Evolutionary conservation across 2,329 filamentous ascomycete species (phyloP).

Genomic region (Fusarium coffeatum): DNA sequence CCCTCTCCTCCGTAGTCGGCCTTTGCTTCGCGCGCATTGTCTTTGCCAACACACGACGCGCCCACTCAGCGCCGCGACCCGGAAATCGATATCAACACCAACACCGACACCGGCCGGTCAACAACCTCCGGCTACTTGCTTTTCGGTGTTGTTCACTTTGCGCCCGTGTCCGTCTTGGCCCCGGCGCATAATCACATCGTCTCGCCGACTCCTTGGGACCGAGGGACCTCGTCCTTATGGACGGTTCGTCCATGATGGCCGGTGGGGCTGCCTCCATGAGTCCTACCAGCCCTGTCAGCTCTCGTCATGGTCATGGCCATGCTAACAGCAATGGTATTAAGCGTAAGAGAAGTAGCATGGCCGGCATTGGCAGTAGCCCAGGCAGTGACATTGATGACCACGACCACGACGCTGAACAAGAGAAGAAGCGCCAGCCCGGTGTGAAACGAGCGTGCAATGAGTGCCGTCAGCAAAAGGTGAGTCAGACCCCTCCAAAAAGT

Average conservation of each 20-base stretch:
- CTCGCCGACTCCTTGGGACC: constrained; percentile 29
- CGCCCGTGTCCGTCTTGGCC: constrained; percentile 21
- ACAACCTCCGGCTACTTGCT: constrained; percentile 23
- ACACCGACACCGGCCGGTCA: constrained; percentile 46
- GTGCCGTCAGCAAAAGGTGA: constrained; percentile 86
- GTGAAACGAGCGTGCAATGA: constrained; percentile 87
- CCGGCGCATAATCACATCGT: constrained; percentile 24
- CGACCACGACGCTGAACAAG: constrained; percentile 67
- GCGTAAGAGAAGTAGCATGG: constrained; percentile 68
- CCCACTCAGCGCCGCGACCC: constrained; percentile 40
- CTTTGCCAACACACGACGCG: constrained; percentile 42
- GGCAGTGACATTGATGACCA: constrained; percentile 63
- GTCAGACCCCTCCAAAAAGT: constrained; percentile 44
- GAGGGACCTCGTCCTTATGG: constrained; percentile 53
- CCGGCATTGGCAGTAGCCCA: constrained; percentile 68
- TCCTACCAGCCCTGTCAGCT: constrained; percentile 67
- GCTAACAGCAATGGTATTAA: constrained; percentile 61
- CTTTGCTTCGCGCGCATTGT: constrained; percentile 43
- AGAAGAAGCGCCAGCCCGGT: constrained; percentile 73
- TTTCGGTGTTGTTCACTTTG: constrained; percentile 24
- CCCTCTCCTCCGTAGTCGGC: constrained; percentile 52
- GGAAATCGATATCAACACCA: constrained; percentile 44
- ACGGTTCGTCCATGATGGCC: constrained; percentile 60
- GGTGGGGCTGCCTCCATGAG: constrained; percentile 63
- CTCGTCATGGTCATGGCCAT: constrained; percentile 58